Conservation (phyloP, 2,329 filamentous ascomycete species). For the Botrytis paeoniae region DNA sequence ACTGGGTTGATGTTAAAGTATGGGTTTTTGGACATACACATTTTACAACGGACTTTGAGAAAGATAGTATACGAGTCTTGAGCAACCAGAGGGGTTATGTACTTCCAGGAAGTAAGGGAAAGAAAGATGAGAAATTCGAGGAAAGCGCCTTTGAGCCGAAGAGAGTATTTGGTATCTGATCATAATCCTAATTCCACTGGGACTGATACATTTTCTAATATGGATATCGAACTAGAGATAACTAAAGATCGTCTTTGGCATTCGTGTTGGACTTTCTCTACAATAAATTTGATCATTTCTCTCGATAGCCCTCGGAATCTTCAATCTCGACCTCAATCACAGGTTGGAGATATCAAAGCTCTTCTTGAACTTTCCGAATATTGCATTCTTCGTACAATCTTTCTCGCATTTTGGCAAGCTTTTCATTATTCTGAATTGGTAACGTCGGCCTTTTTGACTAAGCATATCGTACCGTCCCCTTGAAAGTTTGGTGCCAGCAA, state of each 20-base stretch:
- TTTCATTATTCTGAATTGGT: neutral
- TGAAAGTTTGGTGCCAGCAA: neutral
- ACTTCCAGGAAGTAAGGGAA: constrained; percentile 26
- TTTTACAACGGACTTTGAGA: constrained; percentile 42
- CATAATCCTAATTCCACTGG: neutral
- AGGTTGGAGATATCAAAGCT: neutral
- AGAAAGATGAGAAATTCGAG: neutral
- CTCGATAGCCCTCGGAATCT: neutral
- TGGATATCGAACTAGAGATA: neutral
- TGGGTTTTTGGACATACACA: constrained; percentile 50
- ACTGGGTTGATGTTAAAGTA: constrained; percentile 34
- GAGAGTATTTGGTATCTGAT: neutral
- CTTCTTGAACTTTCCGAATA: neutral
- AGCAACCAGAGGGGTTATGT: constrained; percentile 47
- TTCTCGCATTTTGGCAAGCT: neutral
- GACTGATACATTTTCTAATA: no score
- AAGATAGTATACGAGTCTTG: constrained; percentile 37
- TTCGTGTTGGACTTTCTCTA: neutral
- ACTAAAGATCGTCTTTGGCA: neutral
- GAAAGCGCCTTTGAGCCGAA: neutral
- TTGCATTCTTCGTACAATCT: neutral
- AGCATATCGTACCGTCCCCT: neutral
- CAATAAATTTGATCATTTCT: neutral
- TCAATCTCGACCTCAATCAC: neutral
- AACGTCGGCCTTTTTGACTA: neutral